Base-by-base conservation (phyloP, 805 yeast genomes). In the Candida michaelii region DNA sequence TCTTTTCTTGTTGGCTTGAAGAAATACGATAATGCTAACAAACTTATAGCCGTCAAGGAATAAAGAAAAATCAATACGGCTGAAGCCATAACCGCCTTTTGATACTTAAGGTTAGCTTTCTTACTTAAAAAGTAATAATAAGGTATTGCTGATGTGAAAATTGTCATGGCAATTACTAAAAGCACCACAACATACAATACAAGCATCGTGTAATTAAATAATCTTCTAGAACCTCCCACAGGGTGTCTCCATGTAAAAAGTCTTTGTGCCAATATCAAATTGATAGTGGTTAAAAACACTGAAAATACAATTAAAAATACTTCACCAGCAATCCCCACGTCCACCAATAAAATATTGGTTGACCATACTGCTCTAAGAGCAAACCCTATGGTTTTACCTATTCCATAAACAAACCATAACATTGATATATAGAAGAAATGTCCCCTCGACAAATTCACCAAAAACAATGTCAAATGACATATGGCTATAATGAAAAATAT, bases 241-340 rank as follows among this genome's bases (percentile, higher is more conserved):
- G 91, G 90, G 57, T 85, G 89, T 57, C 83, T 71, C 85, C 89
- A 82, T 4, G 86, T 82, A 60, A 83, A 82, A 24, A 84, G 65
- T 61, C 90, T 76, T 59, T 83, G 89, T 3, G 87, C 87, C 36
- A 84, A 61, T 15, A 82, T 73, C 58, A 82, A 66, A 55, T 80
- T 81, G 52, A 79, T 70, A 1, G 83, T 71, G 16, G 79, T 77
- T 35, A 84, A 55, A 27, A 79, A 58, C 4, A 82, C 75, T 14
- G 76, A 69, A 4, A 87, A 80, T 5, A 81, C 65, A 52, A 80
- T 72, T 23, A 74, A 54, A 42, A 84, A 72, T 16, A 82, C 78
- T 36, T 73, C 76, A 1, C 80, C 67, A 1, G 85, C 73, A 33
- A 84, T 65, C 27, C 87, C 90, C 12, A 61, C 49, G 14, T 66